Evolutionary conservation across 148 eudicot genomes (phyloP).

Genomic region (Silene latifolia): DNA sequence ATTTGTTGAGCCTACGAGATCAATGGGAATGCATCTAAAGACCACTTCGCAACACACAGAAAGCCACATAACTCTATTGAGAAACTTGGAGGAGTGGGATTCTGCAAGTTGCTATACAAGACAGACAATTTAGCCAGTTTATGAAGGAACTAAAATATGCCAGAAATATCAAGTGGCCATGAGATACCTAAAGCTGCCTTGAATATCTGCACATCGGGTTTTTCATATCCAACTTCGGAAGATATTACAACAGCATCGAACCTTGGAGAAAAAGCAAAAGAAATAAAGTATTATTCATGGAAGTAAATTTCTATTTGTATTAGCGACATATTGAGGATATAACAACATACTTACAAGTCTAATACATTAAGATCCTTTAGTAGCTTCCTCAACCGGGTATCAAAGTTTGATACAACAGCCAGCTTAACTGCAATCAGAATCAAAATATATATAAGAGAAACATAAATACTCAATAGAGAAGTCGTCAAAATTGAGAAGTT

Average conservation of each 20-base stretch:
- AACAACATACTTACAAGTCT: conserved; percentile 53
- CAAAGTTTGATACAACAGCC: conserved; percentile 96
- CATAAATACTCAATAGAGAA: not conserved
- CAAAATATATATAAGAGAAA: not conserved
- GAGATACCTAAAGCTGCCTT: conserved; percentile 76
- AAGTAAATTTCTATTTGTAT: not conserved
- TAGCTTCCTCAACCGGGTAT: conserved; percentile 89
- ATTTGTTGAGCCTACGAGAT: not conserved
- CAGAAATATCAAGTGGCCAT: not conserved
- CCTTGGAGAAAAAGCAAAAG: conserved; percentile 35
- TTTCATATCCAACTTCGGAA: conserved; percentile 89
- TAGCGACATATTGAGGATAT: not conserved
- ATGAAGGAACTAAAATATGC: not conserved
- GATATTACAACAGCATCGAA: conserved; percentile 92
- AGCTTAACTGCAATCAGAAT: conserved; percentile 65
- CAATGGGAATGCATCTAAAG: not conserved
- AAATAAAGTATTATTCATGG: not conserved
- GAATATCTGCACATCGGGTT: conserved; percentile 78
- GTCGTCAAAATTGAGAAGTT: not conserved
- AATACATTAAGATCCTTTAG: conserved; percentile 79
- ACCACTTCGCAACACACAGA: not conserved
- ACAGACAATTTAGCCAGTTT: not conserved
- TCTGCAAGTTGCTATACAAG: not conserved
- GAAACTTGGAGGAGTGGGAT: not conserved
- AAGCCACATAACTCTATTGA: not conserved